Percentiles rank a stretch among this genome's conserved stretches.
phyloP scores from a whole-genome alignment of 345 rosid genomes.

The Ceriops tagal region DNA sequence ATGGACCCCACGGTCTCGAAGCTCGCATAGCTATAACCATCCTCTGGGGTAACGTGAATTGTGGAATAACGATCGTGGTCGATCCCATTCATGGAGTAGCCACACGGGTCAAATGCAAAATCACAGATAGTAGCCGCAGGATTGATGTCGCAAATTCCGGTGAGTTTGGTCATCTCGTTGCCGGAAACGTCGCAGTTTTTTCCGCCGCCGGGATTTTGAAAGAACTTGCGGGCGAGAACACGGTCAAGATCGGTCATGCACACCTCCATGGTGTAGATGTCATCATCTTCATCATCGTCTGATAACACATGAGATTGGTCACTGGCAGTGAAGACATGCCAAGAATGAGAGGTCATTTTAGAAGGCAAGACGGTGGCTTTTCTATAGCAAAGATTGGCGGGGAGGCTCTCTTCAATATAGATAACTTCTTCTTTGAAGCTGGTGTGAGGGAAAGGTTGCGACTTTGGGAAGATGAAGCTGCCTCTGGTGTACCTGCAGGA shows the following conservation, averaged over 20 bases:
- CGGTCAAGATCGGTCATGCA: conserved; percentile 96
- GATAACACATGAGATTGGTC: conserved; percentile 27
- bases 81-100: conserved; percentile 96
- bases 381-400: conserved; percentile 46
- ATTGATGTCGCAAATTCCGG: conserved; percentile 62
- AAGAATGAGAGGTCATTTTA: conserved; percentile 51
- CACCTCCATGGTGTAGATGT: conserved; percentile 59
- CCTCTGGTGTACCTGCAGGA: conserved; percentile 84
- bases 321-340: conserved; percentile 84
- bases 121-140: conserved; percentile 71
- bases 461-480: conserved; percentile 77
- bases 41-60: conserved; percentile 96
- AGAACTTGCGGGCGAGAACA: conserved; percentile 56
- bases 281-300: conserved; percentile 2
- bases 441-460: conserved; percentile 88
- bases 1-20: conserved; percentile 75
- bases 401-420: conserved; percentile 59
- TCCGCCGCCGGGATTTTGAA: conserved; percentile 37
- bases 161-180: conserved; percentile 72
- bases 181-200: conserved; percentile 56
- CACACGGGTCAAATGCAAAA: conserved; percentile 94
- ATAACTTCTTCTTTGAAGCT: conserved; percentile 76
- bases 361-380: conserved; percentile 85
- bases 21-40: conserved; percentile 92
- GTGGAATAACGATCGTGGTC: conserved; percentile 91